Evolutionary conservation across 2,329 filamentous ascomycete genomes (phyloP).

Genomic region (Aspergillus vadensis): DNA sequence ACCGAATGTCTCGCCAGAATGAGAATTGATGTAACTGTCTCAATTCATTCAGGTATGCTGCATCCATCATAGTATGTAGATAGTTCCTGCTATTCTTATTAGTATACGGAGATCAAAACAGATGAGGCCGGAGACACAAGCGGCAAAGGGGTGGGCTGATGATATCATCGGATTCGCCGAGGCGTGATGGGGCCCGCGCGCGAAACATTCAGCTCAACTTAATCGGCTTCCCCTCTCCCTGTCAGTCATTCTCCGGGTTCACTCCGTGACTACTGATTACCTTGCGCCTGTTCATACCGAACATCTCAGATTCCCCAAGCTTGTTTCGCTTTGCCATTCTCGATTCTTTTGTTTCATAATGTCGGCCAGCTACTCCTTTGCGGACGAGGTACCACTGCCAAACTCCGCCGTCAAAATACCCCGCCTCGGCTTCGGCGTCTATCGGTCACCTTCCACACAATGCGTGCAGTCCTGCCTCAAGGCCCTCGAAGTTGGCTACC

Average conservation of each 20-base stretch:
- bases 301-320: not conserved
- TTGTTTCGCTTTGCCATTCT: not conserved
- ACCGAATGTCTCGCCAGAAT: not conserved
- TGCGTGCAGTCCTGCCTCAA: constrained; percentile 61
- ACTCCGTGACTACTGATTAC: not conserved
- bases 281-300: not conserved
- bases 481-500: constrained; percentile 56
- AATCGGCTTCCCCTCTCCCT: not conserved
- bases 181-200: not conserved
- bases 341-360: constrained; percentile 19
- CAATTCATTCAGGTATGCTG: not conserved
- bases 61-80: not conserved
- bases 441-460: constrained; percentile 57
- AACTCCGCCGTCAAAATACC: constrained; percentile 60
- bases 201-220: not conserved
- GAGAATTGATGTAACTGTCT: not conserved
- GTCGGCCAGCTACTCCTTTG: constrained; percentile 46
- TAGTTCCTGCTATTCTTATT: not conserved
- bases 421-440: constrained; percentile 71
- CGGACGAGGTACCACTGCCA: constrained; percentile 53
- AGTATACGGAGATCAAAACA: not conserved
- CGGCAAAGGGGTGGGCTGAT: not conserved
- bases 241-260: not conserved
- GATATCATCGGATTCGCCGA: constrained; percentile 1
- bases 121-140: not conserved